phyloP scores from a whole-genome alignment of 1,284 basidiomycete species.

The Leccinum laetum region DNA sequence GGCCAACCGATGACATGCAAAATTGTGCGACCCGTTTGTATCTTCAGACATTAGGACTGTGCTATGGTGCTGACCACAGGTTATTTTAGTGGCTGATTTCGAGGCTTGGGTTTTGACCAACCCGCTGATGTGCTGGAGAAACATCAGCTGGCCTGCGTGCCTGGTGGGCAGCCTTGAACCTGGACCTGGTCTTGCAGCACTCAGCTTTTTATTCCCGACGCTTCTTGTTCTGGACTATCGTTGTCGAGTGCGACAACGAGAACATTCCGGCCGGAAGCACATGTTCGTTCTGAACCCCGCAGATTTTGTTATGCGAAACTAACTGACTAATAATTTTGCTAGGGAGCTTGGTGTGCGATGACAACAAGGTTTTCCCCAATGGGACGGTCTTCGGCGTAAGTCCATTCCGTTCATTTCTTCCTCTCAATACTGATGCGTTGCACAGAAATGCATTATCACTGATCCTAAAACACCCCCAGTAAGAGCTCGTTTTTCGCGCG shows the following conservation, averaged over 20 bases:
- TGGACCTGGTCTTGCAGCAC: conserved; percentile 7
- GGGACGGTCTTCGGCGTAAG: conserved; percentile 9
- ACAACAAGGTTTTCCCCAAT: conserved; percentile 7
- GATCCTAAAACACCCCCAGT: neutral
- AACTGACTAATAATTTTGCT: neutral
- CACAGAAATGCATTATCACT: neutral
- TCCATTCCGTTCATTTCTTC: neutral
- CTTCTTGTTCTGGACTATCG: conserved; percentile 10
- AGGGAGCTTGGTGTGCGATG: conserved; percentile 8
- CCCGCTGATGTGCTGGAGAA: conserved; percentile 9
- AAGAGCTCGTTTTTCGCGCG: neutral
- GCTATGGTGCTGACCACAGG: neutral
- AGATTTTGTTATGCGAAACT: too few relatives aligned
- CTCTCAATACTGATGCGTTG: neutral
- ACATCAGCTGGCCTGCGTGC: conserved; percentile 3
- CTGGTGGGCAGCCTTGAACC: too few relatives aligned
- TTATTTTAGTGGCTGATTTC: conserved; percentile 9
- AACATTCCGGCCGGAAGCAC: conserved; percentile 1
- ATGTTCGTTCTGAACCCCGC: too few relatives aligned
- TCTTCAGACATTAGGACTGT: neutral
- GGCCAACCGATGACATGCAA: conserved; percentile 5
- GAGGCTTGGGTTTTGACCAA: neutral
- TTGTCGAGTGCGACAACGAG: conserved; percentile 9
- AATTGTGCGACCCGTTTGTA: conserved; percentile 7
- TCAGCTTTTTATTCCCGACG: conserved; percentile 4